phyloP scores from a whole-genome alignment of 2,329 filamentous ascomycete species.

The Chaetomium globosum region DNA sequence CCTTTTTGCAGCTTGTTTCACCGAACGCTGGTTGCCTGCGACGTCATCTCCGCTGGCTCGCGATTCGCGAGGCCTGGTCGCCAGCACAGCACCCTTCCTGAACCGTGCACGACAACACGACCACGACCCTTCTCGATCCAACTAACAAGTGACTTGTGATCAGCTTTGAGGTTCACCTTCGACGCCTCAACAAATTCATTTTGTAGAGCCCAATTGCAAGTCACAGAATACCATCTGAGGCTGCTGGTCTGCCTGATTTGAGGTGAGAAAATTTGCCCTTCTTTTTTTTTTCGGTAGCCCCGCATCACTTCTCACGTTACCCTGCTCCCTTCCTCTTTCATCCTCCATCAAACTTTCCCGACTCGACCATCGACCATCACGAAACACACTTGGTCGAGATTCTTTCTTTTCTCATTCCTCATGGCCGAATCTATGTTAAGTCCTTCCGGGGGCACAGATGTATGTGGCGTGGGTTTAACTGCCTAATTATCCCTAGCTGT shows the following conservation, averaged over 20 bases:
- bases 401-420: constrained; percentile 1
- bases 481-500: constrained; percentile 18
- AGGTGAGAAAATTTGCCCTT: constrained; percentile 32
- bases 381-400: background rate
- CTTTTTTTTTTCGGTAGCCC: constrained; percentile 20
- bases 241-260: constrained; percentile 12
- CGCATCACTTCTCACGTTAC: constrained; percentile 24
- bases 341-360: constrained; percentile 11
- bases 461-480: constrained; percentile 29
- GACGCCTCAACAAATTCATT: background rate
- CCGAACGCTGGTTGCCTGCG: constrained; percentile 4
- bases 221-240: constrained; percentile 3
- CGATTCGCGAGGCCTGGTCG: constrained; percentile 13
- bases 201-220: constrained; percentile 3
- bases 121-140: constrained; percentile 12
- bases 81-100: constrained; percentile 27
- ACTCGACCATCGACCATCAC: constrained; percentile 12
- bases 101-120: constrained; percentile 35
- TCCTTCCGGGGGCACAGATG: background rate
- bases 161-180: background rate
- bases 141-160: constrained; percentile 1
- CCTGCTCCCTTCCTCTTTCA: constrained; percentile 17
- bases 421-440: background rate
- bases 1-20: background rate
- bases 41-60: constrained; percentile 19